Percentiles rank a stretch among this genome's conserved stretches.
Conservation (phyloP, 73 alveolate species). For the Tetrahymena malaccensis region DNA sequence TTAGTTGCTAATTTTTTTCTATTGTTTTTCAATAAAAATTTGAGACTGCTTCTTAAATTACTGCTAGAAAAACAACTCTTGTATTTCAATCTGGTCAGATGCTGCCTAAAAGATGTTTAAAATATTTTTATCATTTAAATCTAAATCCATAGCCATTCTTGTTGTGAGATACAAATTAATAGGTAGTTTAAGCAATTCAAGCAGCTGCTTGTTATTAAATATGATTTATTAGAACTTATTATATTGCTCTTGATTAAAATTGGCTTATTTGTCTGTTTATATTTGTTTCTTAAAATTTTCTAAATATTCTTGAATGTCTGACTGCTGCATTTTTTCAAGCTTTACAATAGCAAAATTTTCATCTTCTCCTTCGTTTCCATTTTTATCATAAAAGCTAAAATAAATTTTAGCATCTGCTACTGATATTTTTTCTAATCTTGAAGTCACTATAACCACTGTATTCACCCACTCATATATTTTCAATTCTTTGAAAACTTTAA, state of each 20-base stretch:
- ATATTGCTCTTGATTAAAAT: too few species aligned
- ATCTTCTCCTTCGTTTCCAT: not conserved
- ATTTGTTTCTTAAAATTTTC: too few species aligned
- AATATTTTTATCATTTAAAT: not conserved
- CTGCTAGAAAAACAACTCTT: not conserved
- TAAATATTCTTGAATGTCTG: not conserved
- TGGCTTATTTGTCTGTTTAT: too few species aligned
- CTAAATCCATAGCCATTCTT: not conserved
- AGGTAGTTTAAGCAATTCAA: not conserved
- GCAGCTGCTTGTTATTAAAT: too few species aligned
- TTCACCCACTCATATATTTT: not conserved
- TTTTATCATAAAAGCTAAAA: not conserved
- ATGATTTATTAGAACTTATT: too few species aligned
- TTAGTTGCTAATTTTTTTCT: too few species aligned
- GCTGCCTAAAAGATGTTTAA: not conserved
- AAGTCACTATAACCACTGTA: not conserved
- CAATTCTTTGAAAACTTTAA: not conserved
- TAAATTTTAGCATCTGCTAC: not conserved
- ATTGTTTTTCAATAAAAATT: not conserved
- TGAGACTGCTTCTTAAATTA: not conserved
- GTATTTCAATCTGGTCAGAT: not conserved
- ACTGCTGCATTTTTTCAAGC: not conserved
- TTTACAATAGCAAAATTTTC: not conserved
- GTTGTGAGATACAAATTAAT: not conserved
- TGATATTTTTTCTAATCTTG: not conserved